A percentile compares a stretch with the other conserved stretches of the same genome.
Conservation (phyloP, 176 grass and related monocot genomes). For the Aegilops sharonensis region DNA sequence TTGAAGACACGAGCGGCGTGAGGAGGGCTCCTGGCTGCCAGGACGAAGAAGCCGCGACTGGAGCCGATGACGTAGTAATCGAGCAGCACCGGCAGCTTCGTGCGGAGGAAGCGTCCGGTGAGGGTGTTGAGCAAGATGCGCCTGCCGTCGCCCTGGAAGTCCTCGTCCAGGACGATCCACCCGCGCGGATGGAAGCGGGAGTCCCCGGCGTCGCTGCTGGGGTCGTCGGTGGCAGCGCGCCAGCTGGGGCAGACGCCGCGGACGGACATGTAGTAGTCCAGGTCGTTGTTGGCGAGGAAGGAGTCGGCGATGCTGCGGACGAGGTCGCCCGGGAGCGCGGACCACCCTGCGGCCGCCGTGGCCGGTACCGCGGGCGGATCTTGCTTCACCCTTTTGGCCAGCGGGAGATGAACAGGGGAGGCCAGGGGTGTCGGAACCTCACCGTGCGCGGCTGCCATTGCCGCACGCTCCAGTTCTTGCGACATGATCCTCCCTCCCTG, state of each 20-base stretch:
- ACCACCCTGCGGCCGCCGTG: neutral
- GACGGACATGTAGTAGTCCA: neutral
- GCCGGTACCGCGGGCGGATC: neutral
- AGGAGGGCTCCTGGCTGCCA: neutral
- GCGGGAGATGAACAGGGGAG: neutral
- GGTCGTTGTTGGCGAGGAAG: neutral
- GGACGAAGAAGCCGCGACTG: neutral
- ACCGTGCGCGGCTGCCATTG: neutral
- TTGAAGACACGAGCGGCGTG: neutral
- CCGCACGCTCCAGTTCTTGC: neutral
- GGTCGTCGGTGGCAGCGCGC: neutral
- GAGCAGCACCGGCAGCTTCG: neutral
- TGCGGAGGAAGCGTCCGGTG: neutral
- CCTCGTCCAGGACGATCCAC: neutral
- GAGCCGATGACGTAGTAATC: neutral
- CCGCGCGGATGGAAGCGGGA: neutral
- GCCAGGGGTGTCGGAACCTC: neutral
- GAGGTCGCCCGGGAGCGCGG: neutral
- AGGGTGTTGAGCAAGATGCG: neutral
- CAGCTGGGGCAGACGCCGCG: neutral
- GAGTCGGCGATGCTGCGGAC: neutral
- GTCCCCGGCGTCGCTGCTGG: neutral
- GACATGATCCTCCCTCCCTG: too few relatives aligned
- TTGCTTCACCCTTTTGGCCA: neutral
- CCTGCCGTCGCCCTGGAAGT: neutral